These are phyloP conservation scores for Phytomonas serpens DNA, from an alignment of 208 protist genomes.

Conservation along the genomic window DNA sequence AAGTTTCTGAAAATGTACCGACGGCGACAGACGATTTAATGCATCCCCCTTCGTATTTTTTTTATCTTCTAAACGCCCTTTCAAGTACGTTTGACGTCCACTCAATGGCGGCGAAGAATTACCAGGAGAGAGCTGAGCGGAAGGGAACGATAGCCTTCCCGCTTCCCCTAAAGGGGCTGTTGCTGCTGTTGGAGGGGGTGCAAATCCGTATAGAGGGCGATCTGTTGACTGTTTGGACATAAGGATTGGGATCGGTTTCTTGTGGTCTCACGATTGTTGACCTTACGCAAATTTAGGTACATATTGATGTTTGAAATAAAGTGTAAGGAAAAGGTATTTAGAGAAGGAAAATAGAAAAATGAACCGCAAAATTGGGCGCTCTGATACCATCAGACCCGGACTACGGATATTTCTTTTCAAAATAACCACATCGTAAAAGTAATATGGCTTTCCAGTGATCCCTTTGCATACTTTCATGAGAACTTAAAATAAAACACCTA, in stretches of 20 bases:
- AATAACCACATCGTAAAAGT: not conserved
- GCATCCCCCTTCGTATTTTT: not conserved
- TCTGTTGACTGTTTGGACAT: not conserved
- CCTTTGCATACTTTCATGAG: not conserved
- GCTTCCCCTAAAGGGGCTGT: not conserved
- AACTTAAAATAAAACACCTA: not conserved
- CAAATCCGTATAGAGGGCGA: not conserved
- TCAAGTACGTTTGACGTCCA: not conserved
- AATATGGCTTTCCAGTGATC: not conserved
- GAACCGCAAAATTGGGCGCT: not conserved
- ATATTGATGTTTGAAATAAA: not conserved
- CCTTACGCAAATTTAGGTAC: not conserved
- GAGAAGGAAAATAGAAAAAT: not conserved
- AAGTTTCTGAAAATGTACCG: not conserved
- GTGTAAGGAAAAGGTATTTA: not conserved
- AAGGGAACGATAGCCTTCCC: not conserved
- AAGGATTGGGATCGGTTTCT: not conserved
- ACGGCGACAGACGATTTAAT: not conserved
- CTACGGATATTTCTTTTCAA: not conserved
- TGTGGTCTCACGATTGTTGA: not conserved
- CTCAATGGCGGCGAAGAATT: not conserved
- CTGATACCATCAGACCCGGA: not conserved
- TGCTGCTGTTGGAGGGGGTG: not conserved
- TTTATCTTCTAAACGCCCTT: not conserved
- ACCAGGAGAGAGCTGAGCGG: not conserved